A percentile compares a stretch with the other conserved stretches of the same genome.
phyloP scores from a whole-genome alignment of 805 yeast species.

The Wickerhamiella azyma region DNA sequence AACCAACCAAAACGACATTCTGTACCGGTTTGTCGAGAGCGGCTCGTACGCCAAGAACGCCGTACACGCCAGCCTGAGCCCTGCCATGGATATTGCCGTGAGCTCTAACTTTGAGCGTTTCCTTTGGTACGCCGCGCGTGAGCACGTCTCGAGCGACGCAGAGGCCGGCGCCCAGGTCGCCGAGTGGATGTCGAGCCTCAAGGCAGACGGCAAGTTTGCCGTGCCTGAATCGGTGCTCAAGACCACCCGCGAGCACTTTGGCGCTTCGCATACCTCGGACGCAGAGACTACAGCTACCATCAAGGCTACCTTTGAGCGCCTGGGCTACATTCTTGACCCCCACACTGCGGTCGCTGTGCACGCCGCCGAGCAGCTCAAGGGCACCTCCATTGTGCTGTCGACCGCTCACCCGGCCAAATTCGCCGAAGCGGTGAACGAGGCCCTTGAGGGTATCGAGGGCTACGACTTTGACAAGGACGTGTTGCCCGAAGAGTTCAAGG shows the following conservation, averaged over 20 bases:
- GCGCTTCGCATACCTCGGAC: slow-evolving; percentile 68
- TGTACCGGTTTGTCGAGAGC: slow-evolving; percentile 78
- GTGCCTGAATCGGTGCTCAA: slow-evolving; percentile 53
- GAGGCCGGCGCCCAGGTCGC: slow-evolving; percentile 64
- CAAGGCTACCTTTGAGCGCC: slow-evolving; percentile 45
- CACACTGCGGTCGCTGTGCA: slow-evolving; percentile 92
- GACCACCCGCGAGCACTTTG: slow-evolving; percentile 57
- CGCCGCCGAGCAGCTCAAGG: slow-evolving; percentile 42
- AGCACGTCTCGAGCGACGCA: slow-evolving; percentile 34
- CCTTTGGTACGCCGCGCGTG: slow-evolving; percentile 83
- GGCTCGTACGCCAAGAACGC: slow-evolving; percentile 71
- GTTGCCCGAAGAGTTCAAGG: slow-evolving; percentile 73
- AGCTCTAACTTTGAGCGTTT: slow-evolving; percentile 94
- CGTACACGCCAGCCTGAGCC: slow-evolving; percentile 82
- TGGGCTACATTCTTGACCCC: slow-evolving; percentile 81
- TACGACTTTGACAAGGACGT: slow-evolving; percentile 83
- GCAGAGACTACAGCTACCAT: slow-evolving; percentile 70
- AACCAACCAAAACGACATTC: slow-evolving; percentile 88
- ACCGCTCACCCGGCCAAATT: slow-evolving; percentile 99
- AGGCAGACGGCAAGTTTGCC: slow-evolving; percentile 57
- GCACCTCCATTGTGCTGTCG: slow-evolving; percentile 52
- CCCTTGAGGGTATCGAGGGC: slow-evolving; percentile 49
- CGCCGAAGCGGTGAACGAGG: slow-evolving; percentile 84
- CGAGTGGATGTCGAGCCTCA: slow-evolving; percentile 68
- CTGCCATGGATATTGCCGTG: slow-evolving; percentile 97